Percentiles rank a stretch among this genome's conserved stretches.
These are phyloP conservation scores for Plectosphaerella plurivora DNA, from an alignment of 2,329 filamentous ascomycete genomes.

Conservation along the genomic window DNA sequence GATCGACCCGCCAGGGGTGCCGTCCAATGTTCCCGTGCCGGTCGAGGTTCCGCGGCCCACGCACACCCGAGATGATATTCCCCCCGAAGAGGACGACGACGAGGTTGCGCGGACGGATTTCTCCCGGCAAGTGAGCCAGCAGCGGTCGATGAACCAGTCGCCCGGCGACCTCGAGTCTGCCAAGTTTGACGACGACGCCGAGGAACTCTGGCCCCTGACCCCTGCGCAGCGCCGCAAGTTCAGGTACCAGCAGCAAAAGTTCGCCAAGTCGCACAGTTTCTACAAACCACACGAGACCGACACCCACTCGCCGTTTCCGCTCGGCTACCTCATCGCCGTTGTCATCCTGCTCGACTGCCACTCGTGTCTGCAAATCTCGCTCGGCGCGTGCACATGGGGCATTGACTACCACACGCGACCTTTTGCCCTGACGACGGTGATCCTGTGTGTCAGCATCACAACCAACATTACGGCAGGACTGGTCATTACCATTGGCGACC, in stretches of 20 bases:
- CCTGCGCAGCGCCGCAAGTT: constrained; percentile 63
- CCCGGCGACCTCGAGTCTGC: constrained; percentile 10
- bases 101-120: constrained; percentile 20
- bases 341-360: constrained; percentile 78
- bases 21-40: neutral
- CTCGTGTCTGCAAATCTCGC: constrained; percentile 73
- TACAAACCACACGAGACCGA: constrained; percentile 85
- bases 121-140: constrained; percentile 22
- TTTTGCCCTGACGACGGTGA: constrained; percentile 71
- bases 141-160: constrained; percentile 20
- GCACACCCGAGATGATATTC: neutral
- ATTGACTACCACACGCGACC: constrained; percentile 68
- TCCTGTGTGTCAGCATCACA: constrained; percentile 73
- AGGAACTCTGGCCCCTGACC: constrained; percentile 57
- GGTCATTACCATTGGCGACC: constrained; percentile 71
- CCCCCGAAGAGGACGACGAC: constrained; percentile 17
- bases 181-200: constrained; percentile 29
- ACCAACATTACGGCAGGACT: constrained; percentile 75
- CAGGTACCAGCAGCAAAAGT: constrained; percentile 73
- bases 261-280: constrained; percentile 79
- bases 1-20: neutral
- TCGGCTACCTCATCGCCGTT: constrained; percentile 69
- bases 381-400: constrained; percentile 74
- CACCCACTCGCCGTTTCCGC: constrained; percentile 75
- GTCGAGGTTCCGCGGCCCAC: neutral